Conservation (phyloP, 495 filamentous ascomycete genomes). For the Bacidia rubella region DNA sequence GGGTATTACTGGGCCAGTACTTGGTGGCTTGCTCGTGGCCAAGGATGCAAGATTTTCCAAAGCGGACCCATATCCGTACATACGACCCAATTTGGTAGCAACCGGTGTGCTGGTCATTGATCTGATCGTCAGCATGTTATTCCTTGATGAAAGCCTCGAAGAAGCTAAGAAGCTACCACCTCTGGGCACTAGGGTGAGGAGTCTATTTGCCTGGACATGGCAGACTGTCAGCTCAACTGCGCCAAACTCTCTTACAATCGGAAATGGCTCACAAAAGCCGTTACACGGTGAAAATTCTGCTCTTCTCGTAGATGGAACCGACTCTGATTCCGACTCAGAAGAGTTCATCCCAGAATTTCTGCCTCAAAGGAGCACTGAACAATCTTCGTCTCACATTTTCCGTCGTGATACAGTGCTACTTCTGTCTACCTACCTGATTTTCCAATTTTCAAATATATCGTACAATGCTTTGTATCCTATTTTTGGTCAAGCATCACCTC, state of each 20-base stretch:
- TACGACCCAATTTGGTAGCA: conserved; percentile 68
- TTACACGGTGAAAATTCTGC: conserved; percentile 21
- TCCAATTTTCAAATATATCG: conserved; percentile 76
- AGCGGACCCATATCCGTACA: conserved; percentile 60
- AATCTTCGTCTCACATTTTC: conserved; percentile 40
- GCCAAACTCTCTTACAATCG: conserved; percentile 37
- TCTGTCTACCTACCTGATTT: conserved; percentile 69
- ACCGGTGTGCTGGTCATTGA: conserved; percentile 59
- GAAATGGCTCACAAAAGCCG: conserved; percentile 1
- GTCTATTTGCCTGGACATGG: conserved; percentile 59
- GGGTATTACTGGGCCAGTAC: conserved; percentile 77
- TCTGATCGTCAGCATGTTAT: conserved; percentile 55
- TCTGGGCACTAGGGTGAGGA: conserved; percentile 41
- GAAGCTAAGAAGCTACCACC: conserved; percentile 51
- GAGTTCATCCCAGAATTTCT: conserved; percentile 25
- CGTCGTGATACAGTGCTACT: conserved; percentile 72
- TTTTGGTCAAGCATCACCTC: conserved; percentile 60
- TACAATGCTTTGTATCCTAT: conserved; percentile 90
- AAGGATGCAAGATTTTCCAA: conserved; percentile 33
- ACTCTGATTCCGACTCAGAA: conserved; percentile 19
- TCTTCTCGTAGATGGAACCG: conserved; percentile 24
- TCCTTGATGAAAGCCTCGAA: conserved; percentile 82
- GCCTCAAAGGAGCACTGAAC: conserved; percentile 26
- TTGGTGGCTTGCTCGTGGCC: conserved; percentile 73
- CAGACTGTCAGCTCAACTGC: conserved; percentile 48